A percentile compares a stretch with the other conserved stretches of the same genome.
These are phyloP conservation scores for Phoenix roebelenii DNA, from an alignment of 176 grass and related monocot species.

Conservation along the genomic window DNA sequence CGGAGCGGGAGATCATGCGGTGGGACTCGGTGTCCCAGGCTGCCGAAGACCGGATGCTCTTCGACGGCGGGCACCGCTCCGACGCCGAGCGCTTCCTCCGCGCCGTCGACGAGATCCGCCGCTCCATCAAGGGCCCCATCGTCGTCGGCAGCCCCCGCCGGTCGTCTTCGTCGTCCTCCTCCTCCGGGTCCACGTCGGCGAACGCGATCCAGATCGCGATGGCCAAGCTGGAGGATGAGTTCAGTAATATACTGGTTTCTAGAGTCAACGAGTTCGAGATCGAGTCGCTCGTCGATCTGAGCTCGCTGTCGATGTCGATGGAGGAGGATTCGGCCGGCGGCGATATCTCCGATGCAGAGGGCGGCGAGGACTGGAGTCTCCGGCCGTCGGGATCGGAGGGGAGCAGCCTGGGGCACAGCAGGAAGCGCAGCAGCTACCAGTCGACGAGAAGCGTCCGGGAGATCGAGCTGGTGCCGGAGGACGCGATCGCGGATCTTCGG, in stretches of 20 bases:
- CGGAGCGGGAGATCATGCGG: constrained; percentile 40
- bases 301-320: constrained; percentile 28
- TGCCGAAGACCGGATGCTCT: constrained; percentile 23
- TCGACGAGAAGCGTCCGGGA: constrained; percentile 64
- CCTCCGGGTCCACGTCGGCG: constrained; percentile 5
- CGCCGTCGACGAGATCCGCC: constrained; percentile 54
- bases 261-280: constrained; percentile 46
- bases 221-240: too few relatives aligned
- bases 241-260: too few relatives aligned
- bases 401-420: constrained; percentile 6
- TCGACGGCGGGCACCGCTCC: constrained; percentile 23
- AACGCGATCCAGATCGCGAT: constrained; percentile 3
- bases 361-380: not conserved
- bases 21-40: constrained; percentile 34
- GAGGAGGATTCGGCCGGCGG: not conserved
- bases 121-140: constrained; percentile 31
- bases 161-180: constrained; percentile 24
- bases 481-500: constrained; percentile 62
- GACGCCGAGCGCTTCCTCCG: constrained; percentile 57
- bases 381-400: not conserved
- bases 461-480: constrained; percentile 70
- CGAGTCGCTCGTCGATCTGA: constrained; percentile 40
- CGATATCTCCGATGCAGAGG: constrained; percentile 20
- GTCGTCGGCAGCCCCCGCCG: constrained; percentile 41
- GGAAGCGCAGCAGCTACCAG: constrained; percentile 33